phyloP scores from a whole-genome alignment of 805 yeast species.

The Wickerhamomyces canadensis region DNA sequence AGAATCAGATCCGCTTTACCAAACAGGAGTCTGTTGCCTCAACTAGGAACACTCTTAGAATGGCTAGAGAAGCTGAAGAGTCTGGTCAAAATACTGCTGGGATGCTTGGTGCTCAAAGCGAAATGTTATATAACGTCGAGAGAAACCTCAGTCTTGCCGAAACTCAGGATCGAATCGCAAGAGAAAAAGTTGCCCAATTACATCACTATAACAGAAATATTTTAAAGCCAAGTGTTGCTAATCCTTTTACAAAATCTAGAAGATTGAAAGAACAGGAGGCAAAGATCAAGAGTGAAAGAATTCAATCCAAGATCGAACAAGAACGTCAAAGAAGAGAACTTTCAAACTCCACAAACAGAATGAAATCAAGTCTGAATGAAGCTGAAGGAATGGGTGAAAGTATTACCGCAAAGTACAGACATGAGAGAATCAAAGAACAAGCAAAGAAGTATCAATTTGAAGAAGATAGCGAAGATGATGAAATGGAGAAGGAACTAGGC shows the following conservation, averaged over 20 bases:
- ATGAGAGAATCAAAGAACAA: constrained; percentile 35
- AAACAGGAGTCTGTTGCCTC: constrained; percentile 84
- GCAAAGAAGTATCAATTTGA: constrained; percentile 77
- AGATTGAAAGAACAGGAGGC: constrained; percentile 72
- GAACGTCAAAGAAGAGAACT: constrained; percentile 57
- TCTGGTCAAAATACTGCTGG: constrained; percentile 82
- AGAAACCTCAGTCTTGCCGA: constrained; percentile 69
- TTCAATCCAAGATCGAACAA: constrained; percentile 54
- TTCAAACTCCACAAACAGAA: constrained; percentile 61
- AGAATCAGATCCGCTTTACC: constrained; percentile 73
- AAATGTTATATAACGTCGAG: constrained; percentile 75
- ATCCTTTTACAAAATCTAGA: constrained; percentile 84
- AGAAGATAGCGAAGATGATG: constrained; percentile 89
- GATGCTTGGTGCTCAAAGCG: constrained; percentile 90
- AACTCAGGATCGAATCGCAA: constrained; percentile 77
- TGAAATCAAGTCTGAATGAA: constrained; percentile 54
- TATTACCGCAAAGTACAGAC: constrained; percentile 30
- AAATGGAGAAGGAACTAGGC: constrained; percentile 83
- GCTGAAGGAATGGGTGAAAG: constrained; percentile 28
- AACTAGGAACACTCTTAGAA: constrained; percentile 73
- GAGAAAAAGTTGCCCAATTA: constrained; percentile 74
- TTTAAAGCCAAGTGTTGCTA: constrained; percentile 72
- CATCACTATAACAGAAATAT: constrained; percentile 75
- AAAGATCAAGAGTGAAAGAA: constrained; percentile 53
- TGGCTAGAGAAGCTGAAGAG: constrained; percentile 68